Conservation (phyloP, 169 alveolate genomes). For the Hepatocystis sp. region DNA sequence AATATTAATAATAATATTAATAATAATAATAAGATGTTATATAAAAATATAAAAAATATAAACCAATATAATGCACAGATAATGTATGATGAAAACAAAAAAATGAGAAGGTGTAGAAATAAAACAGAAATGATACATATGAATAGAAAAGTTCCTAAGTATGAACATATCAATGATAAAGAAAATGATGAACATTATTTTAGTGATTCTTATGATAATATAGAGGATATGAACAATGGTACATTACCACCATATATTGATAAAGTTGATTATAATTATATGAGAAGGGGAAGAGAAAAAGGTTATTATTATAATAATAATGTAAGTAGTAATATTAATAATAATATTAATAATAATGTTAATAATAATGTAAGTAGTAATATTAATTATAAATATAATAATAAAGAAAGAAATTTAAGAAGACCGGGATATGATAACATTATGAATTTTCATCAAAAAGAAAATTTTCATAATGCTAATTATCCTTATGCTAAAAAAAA, state of each 20-base stretch:
- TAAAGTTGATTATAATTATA: too few relatives aligned
- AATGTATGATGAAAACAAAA: too few relatives aligned
- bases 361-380: conserved; percentile 17
- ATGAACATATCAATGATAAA: too few relatives aligned
- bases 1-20: conserved; percentile 8
- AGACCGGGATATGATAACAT: conserved; percentile 30
- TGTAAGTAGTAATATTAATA: too few relatives aligned
- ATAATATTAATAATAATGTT: too few relatives aligned
- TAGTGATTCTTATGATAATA: conserved; percentile 28
- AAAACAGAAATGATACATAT: conserved; percentile 7
- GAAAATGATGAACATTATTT: conserved; percentile 22
- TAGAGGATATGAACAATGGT: too few relatives aligned
- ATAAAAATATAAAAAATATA: background rate
- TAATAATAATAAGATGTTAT: background rate
- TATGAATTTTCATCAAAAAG: conserved; percentile 20
- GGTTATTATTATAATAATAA: too few relatives aligned
- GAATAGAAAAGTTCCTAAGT: too few relatives aligned
- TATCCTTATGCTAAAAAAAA: conserved; percentile 6
- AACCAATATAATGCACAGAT: background rate
- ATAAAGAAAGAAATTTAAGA: conserved; percentile 23
- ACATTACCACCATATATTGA: too few relatives aligned
- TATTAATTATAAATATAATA: conserved; percentile 18
- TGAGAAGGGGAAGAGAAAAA: too few relatives aligned
- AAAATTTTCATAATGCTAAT: conserved; percentile 10
- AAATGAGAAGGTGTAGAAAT: conserved; percentile 18